phyloP scores from a whole-genome alignment of 805 yeast genomes.

The Pichia eremophila region DNA sequence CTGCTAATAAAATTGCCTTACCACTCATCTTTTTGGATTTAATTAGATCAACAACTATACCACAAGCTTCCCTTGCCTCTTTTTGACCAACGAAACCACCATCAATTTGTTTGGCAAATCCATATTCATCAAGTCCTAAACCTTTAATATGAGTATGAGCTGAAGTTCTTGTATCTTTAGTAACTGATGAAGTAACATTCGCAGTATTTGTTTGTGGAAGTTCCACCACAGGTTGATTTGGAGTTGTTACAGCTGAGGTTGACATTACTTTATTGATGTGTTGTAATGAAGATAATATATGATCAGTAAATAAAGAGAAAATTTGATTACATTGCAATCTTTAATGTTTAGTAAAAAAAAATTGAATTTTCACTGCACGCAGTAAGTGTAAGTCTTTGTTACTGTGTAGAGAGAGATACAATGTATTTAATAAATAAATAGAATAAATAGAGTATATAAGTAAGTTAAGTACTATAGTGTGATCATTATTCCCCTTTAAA shows the following conservation, averaged over 20 bases:
- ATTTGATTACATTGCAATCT: too few species aligned
- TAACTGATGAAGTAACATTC: slow-evolving; percentile 9
- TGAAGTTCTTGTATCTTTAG: slow-evolving; percentile 37
- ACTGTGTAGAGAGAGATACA: too few species aligned
- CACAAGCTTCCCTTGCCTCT: slow-evolving; percentile 90
- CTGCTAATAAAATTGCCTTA: slow-evolving; percentile 89
- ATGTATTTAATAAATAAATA: too few species aligned
- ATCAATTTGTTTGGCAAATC: slow-evolving; percentile 68
- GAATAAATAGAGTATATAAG: too few species aligned
- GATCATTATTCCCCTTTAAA: slow-evolving; percentile 23
- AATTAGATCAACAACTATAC: slow-evolving; percentile 85
- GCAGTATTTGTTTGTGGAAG: slow-evolving; percentile 5
- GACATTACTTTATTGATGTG: too few species aligned
- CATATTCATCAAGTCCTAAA: slow-evolving; percentile 86
- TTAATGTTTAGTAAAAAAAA: too few species aligned
- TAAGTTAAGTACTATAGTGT: too few species aligned
- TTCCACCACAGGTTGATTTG: not conserved
- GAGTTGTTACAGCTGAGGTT: not conserved
- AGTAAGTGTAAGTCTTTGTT: too few species aligned
- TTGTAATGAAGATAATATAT: too few species aligned
- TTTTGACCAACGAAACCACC: slow-evolving; percentile 98
- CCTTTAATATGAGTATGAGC: slow-evolving; percentile 99
- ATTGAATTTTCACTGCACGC: too few species aligned
- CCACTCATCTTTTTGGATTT: slow-evolving; percentile 95
- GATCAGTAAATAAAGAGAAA: too few species aligned